Percentiles rank a stretch among this genome's conserved stretches.
These are phyloP conservation scores for Albugo candida DNA, from an alignment of 352 stramenopile species.

Conservation along the genomic window DNA sequence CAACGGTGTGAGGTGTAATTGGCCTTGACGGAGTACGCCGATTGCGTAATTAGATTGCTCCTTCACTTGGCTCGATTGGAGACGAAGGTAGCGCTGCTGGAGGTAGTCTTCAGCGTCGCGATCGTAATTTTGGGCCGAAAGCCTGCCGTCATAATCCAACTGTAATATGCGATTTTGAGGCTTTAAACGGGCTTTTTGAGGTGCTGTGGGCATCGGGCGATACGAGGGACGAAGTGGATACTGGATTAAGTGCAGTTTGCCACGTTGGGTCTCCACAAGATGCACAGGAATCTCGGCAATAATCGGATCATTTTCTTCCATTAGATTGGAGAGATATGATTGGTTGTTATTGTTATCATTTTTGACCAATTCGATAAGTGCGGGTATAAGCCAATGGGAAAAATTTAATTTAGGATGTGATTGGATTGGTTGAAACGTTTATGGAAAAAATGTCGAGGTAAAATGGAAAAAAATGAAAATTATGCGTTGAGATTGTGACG, in stretches of 20 bases:
- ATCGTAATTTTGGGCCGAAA: conserved; percentile 58
- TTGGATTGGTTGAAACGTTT: no score
- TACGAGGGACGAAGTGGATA: conserved; percentile 65
- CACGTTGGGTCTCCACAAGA: conserved; percentile 38
- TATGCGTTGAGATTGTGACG: background rate
- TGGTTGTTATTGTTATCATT: conserved; percentile 2
- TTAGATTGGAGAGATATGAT: conserved; percentile 1
- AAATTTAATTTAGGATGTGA: no score
- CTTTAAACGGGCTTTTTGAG: conserved; percentile 41
- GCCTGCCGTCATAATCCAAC: conserved; percentile 31
- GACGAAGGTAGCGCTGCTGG: conserved; percentile 42
- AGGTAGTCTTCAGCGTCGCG: conserved; percentile 60
- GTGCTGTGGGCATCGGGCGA: conserved; percentile 39
- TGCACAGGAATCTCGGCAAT: conserved; percentile 73
- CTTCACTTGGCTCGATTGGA: conserved; percentile 41
- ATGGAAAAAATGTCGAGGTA: background rate
- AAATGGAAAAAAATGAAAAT: background rate
- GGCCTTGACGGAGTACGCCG: conserved; percentile 55
- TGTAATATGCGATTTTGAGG: conserved; percentile 54
- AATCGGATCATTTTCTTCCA: conserved; percentile 48
- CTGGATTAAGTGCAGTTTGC: conserved; percentile 62
- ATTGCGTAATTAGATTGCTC: conserved; percentile 62
- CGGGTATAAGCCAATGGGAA: no score
- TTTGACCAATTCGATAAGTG: background rate
- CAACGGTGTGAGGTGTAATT: conserved; percentile 61